Conservation (phyloP, 805 yeast species). For the Limtongia smithiae region DNA sequence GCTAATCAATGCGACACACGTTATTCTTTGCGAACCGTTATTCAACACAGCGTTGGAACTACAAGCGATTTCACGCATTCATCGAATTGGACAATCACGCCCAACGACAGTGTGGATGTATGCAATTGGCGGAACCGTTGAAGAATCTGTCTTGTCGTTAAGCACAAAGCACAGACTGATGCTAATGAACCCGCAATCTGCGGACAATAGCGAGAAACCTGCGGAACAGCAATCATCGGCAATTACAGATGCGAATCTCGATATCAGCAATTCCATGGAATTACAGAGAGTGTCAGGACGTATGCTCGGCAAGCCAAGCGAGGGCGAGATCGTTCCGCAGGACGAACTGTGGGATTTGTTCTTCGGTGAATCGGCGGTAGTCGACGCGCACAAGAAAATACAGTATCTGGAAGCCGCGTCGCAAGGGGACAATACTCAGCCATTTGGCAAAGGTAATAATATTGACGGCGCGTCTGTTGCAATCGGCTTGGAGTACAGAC, state of each 20-base stretch:
- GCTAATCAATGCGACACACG: constrained; percentile 86
- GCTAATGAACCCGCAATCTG: too few species aligned
- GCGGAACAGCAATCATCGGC: too few species aligned
- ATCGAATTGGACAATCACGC: constrained; percentile 81
- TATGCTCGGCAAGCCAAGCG: constrained; percentile 46
- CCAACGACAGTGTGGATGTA: constrained; percentile 92
- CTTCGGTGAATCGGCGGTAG: constrained; percentile 37
- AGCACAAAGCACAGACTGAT: constrained; percentile 58
- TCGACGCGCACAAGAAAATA: constrained; percentile 5
- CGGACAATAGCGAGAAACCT: too few species aligned
- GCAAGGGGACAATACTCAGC: background rate
- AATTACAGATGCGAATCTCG: constrained; percentile 35
- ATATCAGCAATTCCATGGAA: constrained; percentile 53
- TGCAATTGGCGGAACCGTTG: constrained; percentile 77
- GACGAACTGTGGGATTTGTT: constrained; percentile 63
- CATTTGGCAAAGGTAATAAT: background rate
- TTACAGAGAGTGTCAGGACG: constrained; percentile 51
- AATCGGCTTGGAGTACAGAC: constrained; percentile 1
- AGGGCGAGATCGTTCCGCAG: constrained; percentile 58
- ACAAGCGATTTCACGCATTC: constrained; percentile 89
- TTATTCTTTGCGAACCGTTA: constrained; percentile 87
- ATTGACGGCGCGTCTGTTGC: background rate
- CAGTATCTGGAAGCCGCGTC: constrained; percentile 10
- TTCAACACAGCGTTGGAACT: constrained; percentile 81
- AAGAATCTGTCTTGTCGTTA: constrained; percentile 75